Percentiles rank a stretch among this genome's conserved stretches.
These are phyloP conservation scores for Gossypium raimondii DNA, from an alignment of 345 rosid species.

Conservation along the genomic window DNA sequence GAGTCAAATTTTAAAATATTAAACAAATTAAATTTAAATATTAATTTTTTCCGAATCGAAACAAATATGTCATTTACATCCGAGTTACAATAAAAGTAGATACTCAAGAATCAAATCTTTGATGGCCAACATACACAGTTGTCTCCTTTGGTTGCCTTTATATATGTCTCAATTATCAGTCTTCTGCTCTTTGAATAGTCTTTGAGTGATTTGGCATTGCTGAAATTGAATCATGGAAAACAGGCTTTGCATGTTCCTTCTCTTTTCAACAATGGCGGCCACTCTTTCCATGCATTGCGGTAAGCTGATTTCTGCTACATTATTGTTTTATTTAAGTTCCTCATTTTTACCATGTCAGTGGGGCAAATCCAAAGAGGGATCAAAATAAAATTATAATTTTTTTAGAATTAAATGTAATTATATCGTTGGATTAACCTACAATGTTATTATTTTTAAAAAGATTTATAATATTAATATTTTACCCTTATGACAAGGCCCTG, in stretches of 20 bases:
- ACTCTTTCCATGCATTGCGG: constrained; percentile 36
- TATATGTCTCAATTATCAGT: constrained; percentile 1
- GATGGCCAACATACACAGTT: constrained; percentile 21
- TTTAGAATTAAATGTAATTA: too few species aligned
- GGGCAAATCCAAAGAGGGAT: too few species aligned
- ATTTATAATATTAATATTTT: too few species aligned
- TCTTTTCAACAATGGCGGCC: constrained; percentile 35
- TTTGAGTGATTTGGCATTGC: constrained; percentile 4
- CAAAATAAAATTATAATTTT: too few species aligned
- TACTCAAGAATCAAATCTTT: constrained; percentile 48
- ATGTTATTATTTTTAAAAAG: too few species aligned
- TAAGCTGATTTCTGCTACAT: constrained; percentile 20
- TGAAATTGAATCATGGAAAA: constrained; percentile 27
- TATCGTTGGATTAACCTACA: too few species aligned
- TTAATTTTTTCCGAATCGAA: too few species aligned
- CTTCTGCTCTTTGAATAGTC: not conserved
- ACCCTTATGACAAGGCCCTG: too few species aligned
- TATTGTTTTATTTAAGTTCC: too few species aligned
- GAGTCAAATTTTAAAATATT: too few species aligned
- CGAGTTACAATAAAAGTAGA: constrained; percentile 35
- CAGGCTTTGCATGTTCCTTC: constrained; percentile 27
- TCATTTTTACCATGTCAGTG: too few species aligned
- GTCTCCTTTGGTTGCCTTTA: constrained; percentile 27
- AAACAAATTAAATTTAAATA: too few species aligned
- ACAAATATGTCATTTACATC: constrained; percentile 7